Evolutionary conservation across 2,329 filamentous ascomycete species (phyloP).

Genomic region (Malbranchea zuffiana): DNA sequence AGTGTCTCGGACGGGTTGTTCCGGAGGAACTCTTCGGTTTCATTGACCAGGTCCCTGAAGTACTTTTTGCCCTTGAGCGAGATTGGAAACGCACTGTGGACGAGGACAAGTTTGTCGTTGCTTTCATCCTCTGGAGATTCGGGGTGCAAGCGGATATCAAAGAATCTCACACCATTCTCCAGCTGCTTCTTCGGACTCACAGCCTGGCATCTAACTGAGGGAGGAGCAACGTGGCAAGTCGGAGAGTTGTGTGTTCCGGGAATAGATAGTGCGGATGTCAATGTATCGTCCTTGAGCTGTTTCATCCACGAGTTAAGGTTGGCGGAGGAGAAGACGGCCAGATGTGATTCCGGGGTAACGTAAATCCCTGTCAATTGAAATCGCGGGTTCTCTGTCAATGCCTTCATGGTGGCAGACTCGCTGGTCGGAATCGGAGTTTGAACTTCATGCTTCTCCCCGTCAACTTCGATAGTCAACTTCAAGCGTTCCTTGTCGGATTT

Average conservation of each 20-base stretch:
- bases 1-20: conserved; percentile 70
- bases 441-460: conserved; percentile 57
- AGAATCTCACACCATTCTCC: conserved; percentile 81
- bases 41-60: conserved; percentile 60
- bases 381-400: conserved; percentile 43
- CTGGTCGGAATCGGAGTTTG: conserved; percentile 56
- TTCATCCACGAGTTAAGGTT: conserved; percentile 70
- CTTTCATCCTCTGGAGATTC: conserved; percentile 45
- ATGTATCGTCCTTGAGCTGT: conserved; percentile 57
- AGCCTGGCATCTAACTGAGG: conserved; percentile 86
- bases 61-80: conserved; percentile 71
- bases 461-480: conserved; percentile 59
- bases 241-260: conserved; percentile 95
- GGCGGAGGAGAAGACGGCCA: conserved; percentile 59
- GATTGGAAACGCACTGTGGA: conserved; percentile 84
- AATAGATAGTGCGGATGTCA: conserved; percentile 72
- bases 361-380: conserved; percentile 56
- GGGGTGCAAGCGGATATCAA: conserved; percentile 76
- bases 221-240: conserved; percentile 71
- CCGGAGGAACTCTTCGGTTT: conserved; percentile 64
- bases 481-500: conserved; percentile 52
- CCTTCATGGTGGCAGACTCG: conserved; percentile 51
- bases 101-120: conserved; percentile 62
- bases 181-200: conserved; percentile 68
- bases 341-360: conserved; percentile 43